Percentiles rank a stretch among this genome's conserved stretches.
phyloP scores from a whole-genome alignment of 2,329 filamentous ascomycete species.

The Myotisia sp. region DNA sequence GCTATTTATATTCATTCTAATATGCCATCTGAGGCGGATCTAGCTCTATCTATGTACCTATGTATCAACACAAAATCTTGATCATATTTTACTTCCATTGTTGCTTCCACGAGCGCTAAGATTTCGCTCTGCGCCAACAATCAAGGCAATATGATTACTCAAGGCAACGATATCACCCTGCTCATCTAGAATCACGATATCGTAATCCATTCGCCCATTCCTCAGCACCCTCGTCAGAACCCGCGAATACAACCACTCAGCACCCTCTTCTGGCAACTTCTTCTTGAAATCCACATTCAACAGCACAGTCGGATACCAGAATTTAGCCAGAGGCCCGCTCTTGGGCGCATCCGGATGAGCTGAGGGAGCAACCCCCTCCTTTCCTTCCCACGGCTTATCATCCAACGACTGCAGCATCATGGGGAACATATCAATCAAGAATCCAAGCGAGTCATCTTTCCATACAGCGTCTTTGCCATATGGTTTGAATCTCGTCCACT shows the following conservation, averaged over 20 bases:
- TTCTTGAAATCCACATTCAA: slow-evolving; percentile 69
- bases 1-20: too few species aligned
- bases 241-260: slow-evolving; percentile 57
- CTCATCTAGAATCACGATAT: slow-evolving; percentile 53
- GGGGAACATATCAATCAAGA: slow-evolving; percentile 54
- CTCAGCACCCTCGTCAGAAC: slow-evolving; percentile 51
- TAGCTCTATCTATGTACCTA: too few species aligned
- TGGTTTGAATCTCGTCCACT: slow-evolving; percentile 52
- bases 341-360: slow-evolving; percentile 14
- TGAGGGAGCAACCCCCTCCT: slow-evolving; percentile 12
- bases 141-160: slow-evolving; percentile 53
- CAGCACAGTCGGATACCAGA: slow-evolving; percentile 64
- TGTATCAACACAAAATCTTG: too few species aligned
- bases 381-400: slow-evolving; percentile 14
- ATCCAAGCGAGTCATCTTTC: slow-evolving; percentile 50
- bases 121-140: slow-evolving; percentile 51
- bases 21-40: too few species aligned
- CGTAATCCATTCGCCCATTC: slow-evolving; percentile 61
- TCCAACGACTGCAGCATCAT: slow-evolving; percentile 44
- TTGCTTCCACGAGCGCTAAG: slow-evolving; percentile 32
- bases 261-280: slow-evolving; percentile 49
- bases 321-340: slow-evolving; percentile 25
- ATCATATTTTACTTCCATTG: slow-evolving; percentile 13
- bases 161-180: slow-evolving; percentile 51
- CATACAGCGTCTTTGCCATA: slow-evolving; percentile 34